Conservation (phyloP, 164 flowering plant genomes). For the Chimonanthus praecox region DNA sequence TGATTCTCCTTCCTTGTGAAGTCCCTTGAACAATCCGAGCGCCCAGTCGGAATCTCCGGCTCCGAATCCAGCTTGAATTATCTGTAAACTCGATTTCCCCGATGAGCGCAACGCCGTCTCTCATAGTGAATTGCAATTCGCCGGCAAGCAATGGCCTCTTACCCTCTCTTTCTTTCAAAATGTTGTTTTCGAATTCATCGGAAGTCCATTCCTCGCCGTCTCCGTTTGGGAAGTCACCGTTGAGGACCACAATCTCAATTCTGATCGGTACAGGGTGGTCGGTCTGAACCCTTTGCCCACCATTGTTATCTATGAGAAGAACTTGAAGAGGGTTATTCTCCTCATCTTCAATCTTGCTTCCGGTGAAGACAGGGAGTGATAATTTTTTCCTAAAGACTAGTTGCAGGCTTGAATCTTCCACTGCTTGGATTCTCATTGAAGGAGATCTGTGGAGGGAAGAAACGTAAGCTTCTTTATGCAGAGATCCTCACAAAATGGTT, state of each 20-base stretch:
- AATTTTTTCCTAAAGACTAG: conserved; percentile 40
- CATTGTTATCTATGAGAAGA: conserved; percentile 27
- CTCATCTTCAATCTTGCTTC: conserved; percentile 38
- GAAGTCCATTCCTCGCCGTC: conserved; percentile 37
- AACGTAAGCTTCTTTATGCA: neutral
- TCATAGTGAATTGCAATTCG: conserved; percentile 35
- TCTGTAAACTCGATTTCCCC: conserved; percentile 60
- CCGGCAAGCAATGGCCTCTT: conserved; percentile 63
- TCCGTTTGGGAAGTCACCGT: conserved; percentile 47
- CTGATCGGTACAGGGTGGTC: conserved; percentile 29
- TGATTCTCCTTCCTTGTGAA: conserved; percentile 29
- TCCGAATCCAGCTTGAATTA: conserved; percentile 74
- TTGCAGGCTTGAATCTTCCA: conserved; percentile 32
- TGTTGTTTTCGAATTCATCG: conserved; percentile 38
- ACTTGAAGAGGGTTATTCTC: conserved; percentile 35
- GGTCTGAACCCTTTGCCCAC: conserved; percentile 9
- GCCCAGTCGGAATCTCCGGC: conserved; percentile 55
- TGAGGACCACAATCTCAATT: conserved; percentile 51
- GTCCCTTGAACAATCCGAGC: conserved; percentile 40
- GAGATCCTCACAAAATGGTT: neutral
- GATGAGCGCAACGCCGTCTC: conserved; percentile 33
- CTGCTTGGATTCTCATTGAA: conserved; percentile 43
- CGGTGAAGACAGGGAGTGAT: conserved; percentile 58
- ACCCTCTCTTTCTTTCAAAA: conserved; percentile 52
- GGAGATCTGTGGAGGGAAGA: conserved; percentile 24